Evolutionary conservation across 495 filamentous ascomycete genomes (phyloP), one percentile per base, ranked within the genome.

Genomic region (Aspergillus biplanus): DNA sequence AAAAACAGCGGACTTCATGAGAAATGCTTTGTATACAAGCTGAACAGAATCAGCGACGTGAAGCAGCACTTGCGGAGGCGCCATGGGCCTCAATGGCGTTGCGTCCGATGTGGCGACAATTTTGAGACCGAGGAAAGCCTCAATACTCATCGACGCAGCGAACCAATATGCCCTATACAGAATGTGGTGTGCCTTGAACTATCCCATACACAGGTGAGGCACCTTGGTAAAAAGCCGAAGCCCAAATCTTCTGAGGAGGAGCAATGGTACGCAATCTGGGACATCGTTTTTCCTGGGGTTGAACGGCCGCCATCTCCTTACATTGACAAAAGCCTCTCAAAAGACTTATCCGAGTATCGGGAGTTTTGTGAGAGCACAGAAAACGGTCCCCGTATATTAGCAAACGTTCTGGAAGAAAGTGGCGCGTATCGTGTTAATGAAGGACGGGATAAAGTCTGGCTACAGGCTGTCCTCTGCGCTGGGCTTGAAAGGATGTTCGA

Each of bases 181-280:
- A 18, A 4, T 21, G 12, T 49, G 4, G 11, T 4, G 11, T 8
- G 21, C 5, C 16, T 4, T 5, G 21, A 49, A 16, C 47, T 49
- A 8, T 27, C 47, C n/a, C 47, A 49, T 8, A 49, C 47, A 5
- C 32, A 56, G n/a, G 32, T 11, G 33, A 56, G 18, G 9, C 5
- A 7, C 5, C 33, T 56, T 9, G 7, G 33, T 33, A 56, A 15
- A 33, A 56, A 37, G 33, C 11, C 53, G 11, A 39, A 39, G 6
- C 12, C 15, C 4, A n/a, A 9, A 18, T 39, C 5, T n/a, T 16
- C 6, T 15, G 53, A 37, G 4, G 1, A 18, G 18, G 53, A 56
- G n/a, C 53, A 56, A 8, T 56, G 53, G 53, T 56, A 37, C 39
- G 53, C 33, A 39, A 39, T 39, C 4, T 56, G 53, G 53, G 53